Conservation (phyloP, 148 eudicot genomes). For the Spergularia marina region DNA sequence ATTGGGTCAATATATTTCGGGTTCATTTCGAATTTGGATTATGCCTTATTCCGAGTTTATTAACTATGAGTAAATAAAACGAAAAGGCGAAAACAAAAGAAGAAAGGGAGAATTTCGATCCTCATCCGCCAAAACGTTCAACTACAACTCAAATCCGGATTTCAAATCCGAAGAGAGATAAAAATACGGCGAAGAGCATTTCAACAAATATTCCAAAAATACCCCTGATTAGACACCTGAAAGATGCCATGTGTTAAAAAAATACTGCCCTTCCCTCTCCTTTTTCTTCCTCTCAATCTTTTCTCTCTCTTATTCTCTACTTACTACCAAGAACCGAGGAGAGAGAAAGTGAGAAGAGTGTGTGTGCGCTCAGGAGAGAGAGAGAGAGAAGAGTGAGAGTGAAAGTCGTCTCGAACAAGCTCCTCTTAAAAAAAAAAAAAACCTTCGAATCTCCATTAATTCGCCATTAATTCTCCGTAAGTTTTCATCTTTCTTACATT, state of each 20-base stretch:
- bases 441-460: slow-evolving; percentile 16
- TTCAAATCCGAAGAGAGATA: slow-evolving; percentile 40
- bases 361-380: no score
- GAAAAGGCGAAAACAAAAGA: no score
- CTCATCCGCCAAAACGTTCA: slow-evolving; percentile 15
- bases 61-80: no score
- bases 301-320: background rate
- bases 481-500: background rate
- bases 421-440: background rate
- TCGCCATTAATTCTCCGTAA: slow-evolving; percentile 33
- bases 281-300: background rate
- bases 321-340: background rate
- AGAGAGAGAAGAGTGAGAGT: background rate
- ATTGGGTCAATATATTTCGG: no score
- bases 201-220: slow-evolving; percentile 18
- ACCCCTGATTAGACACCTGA: background rate
- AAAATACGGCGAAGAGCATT: background rate
- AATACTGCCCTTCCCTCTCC: slow-evolving; percentile 19
- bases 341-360: slow-evolving; percentile 13
- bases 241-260: slow-evolving; percentile 18
- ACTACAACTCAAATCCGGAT: slow-evolving; percentile 47
- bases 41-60: no score
- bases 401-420: slow-evolving; percentile 20
- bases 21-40: no score
- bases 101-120: background rate